These are phyloP conservation scores for Penicillium fimorum DNA, from an alignment of 495 filamentous ascomycete genomes.

Conservation along the genomic window DNA sequence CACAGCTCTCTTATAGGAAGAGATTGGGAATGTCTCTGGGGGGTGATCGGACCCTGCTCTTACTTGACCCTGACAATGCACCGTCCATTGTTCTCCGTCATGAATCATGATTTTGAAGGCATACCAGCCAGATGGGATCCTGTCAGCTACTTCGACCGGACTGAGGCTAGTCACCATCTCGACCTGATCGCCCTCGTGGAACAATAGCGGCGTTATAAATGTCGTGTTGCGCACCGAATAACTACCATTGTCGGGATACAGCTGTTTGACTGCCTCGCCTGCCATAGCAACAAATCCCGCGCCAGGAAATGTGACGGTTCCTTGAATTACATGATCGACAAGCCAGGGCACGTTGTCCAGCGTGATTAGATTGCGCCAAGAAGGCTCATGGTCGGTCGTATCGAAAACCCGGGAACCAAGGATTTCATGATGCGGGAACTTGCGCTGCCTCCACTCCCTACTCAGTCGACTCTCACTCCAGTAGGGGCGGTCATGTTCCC, in stretches of 20 bases:
- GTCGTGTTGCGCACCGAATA: conserved; percentile 14
- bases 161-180: conserved; percentile 40
- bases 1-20: conserved; percentile 4
- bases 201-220: conserved; percentile 29
- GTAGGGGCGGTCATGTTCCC: conserved; percentile 41
- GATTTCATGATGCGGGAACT: conserved; percentile 44
- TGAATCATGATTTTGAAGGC: conserved; percentile 42
- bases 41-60: conserved; percentile 1
- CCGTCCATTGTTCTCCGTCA: conserved; percentile 37
- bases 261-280: conserved; percentile 45
- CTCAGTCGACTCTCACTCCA: conserved; percentile 51
- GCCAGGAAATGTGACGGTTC: conserved; percentile 45
- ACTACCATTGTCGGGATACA: conserved; percentile 18
- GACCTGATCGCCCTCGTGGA: conserved; percentile 18
- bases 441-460: conserved; percentile 46
- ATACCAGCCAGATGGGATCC: conserved; percentile 40
- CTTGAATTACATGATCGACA: conserved; percentile 40
- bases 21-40: background rate
- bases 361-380: conserved; percentile 50
- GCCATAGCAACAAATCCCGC: conserved; percentile 50
- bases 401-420: conserved; percentile 44
- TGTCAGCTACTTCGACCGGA: conserved; percentile 28
- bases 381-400: conserved; percentile 42
- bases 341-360: conserved; percentile 49
- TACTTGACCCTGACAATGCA: conserved; percentile 43